Evolutionary conservation across 1,284 basidiomycete species (phyloP).

Genomic region (Trichosporon ovoides): DNA sequence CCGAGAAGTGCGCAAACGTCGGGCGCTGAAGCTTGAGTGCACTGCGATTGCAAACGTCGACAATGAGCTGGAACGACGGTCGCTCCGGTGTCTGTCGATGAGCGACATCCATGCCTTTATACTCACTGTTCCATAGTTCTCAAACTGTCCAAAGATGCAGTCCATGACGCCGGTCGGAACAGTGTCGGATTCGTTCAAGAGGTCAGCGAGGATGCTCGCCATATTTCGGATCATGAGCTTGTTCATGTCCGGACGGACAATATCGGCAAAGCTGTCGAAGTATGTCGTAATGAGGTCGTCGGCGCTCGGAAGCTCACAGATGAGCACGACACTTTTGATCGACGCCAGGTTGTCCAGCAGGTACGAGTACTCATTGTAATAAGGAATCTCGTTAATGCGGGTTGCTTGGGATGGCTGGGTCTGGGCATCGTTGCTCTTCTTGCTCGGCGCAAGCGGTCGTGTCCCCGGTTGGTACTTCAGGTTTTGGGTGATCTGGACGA

Average conservation of each 20-base stretch:
- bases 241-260: conserved; percentile 69
- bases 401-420: conserved; percentile 50
- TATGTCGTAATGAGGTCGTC: conserved; percentile 80
- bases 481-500: conserved; percentile 69
- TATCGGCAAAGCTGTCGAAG: conserved; percentile 74
- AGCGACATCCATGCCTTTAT: not conserved
- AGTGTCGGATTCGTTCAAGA: conserved; percentile 77
- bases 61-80: conserved; percentile 76
- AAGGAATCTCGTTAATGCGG: conserved; percentile 50
- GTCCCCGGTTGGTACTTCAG: conserved; percentile 58
- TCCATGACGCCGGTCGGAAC: conserved; percentile 76
- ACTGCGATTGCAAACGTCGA: conserved; percentile 76
- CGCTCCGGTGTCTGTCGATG: conserved; percentile 61
- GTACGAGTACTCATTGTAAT: conserved; percentile 86
- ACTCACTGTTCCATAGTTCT: conserved; percentile 56
- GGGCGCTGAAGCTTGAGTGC: conserved; percentile 83
- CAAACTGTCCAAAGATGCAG: conserved; percentile 76
- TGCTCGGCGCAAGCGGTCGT: conserved; percentile 28
- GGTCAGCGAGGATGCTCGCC: conserved; percentile 77
- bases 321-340: conserved; percentile 89
- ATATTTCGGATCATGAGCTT: conserved; percentile 87
- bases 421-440: conserved; percentile 15
- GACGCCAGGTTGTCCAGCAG: conserved; percentile 85
- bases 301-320: conserved; percentile 80
- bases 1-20: conserved; percentile 85